Conservation (phyloP, 257 asterid genomes). For the Solanum commersonii region DNA sequence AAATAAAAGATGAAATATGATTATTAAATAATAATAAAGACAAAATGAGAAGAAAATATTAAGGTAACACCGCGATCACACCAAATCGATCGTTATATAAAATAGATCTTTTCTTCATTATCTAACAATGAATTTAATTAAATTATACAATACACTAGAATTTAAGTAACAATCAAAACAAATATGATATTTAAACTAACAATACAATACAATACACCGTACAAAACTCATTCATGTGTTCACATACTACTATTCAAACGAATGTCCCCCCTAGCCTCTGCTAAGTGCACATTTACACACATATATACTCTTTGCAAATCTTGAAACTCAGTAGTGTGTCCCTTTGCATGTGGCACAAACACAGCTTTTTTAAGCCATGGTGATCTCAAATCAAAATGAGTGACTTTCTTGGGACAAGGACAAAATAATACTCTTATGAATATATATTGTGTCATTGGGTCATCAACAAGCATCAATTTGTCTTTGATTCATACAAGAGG, state of each 20-base stretch:
- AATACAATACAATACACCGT: no score
- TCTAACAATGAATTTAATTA: no score
- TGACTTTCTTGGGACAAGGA: neutral
- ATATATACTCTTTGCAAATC: neutral
- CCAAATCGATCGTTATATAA: no score
- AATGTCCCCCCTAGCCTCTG: neutral
- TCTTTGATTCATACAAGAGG: neutral
- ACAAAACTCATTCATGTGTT: no score
- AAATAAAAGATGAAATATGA: no score
- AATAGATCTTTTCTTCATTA: no score
- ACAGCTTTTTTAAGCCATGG: neutral
- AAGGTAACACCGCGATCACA: no score
- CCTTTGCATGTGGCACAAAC: neutral
- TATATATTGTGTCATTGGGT: neutral
- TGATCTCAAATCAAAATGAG: neutral
- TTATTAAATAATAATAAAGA: no score
- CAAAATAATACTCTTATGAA: neutral
- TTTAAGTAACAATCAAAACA: no score
- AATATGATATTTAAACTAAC: no score
- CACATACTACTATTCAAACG: neutral
- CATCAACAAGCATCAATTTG: neutral
- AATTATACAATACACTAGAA: no score
- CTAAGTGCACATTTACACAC: neutral
- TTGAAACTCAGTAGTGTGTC: neutral
- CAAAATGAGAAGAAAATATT: no score